Evolutionary conservation across 495 filamentous ascomycete genomes (phyloP), one percentile per base, ranked within the genome.

Genomic region (Massariosphaeria phaeospora): DNA sequence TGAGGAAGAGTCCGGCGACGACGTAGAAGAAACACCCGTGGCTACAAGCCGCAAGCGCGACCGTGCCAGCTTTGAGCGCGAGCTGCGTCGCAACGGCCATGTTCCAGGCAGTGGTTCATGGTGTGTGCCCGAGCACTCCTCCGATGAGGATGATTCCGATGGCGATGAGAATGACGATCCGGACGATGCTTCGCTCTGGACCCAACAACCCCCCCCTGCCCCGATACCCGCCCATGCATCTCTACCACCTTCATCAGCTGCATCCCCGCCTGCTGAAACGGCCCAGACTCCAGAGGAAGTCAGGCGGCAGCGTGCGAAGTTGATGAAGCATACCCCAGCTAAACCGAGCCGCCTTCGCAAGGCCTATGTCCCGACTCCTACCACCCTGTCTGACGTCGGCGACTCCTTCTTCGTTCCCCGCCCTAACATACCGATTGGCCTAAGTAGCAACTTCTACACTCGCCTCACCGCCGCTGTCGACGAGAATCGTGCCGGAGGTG

Each of bases 311-410:
- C 39, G 55, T 6, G 41, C 39, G 1, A 36, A 25, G 23, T 13
- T 30, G 2, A 52, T 41, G 21, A 59, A 59, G 45, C 48, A 59
- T 48, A 52, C 55, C 1, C 55, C 55, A 3, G 48, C 39, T 6
- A 46, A 45, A 17, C 55, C 55, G 3, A 52, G 47, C 41, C 47
- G 48, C 9, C 55, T 59, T 9, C 38, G 55, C 10, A 31, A 59
- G 47, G 48, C 47, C 1, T 35, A 13, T 7, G n/a, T 59, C 9
- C 48, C 55, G 13, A 46, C 48, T 8, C 55, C 55, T 5, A 52
- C 39, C 17, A 7, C 29, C 18, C 7, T 18, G 23, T 48, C 47
- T 9, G 55, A 58, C 20, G 51, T 21, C 1, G 30, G 40, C 48
- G 9, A 9, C 2, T 26, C 47, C 21, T 7, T 20, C 11, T 20